These are phyloP conservation scores for Salvia splendens DNA, from an alignment of 257 asterid genomes.

Conservation along the genomic window DNA sequence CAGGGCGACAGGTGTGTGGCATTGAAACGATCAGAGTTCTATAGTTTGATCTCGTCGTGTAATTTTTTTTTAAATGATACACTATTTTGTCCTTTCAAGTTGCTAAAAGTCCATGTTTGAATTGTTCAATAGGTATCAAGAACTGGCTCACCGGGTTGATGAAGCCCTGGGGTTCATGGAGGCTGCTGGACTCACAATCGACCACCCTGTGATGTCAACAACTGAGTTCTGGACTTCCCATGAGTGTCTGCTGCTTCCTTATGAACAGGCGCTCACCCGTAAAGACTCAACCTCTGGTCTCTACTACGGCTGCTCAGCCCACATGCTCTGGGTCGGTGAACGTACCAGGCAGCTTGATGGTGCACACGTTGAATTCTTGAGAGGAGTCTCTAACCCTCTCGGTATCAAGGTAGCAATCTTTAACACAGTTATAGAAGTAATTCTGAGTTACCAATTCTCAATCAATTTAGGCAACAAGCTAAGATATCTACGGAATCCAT, in stretches of 20 bases:
- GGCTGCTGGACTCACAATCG: conserved; percentile 77
- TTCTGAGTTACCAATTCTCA: not conserved
- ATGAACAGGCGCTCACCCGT: conserved; percentile 82
- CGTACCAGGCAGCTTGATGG: conserved; percentile 84
- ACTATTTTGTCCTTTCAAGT: not conserved
- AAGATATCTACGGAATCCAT: conserved; percentile 1
- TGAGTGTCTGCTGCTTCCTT: conserved; percentile 75
- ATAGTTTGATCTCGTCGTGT: not conserved
- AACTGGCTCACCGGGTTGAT: conserved; percentile 84
- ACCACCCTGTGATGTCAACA: conserved; percentile 78
- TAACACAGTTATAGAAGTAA: not conserved
- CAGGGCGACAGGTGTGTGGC: conserved; percentile 78
- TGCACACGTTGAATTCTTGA: conserved; percentile 73
- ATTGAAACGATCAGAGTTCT: not conserved
- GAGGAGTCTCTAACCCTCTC: conserved; percentile 81
- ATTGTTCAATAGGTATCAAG: conserved; percentile 61
- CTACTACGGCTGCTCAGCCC: conserved; percentile 82
- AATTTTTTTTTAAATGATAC: not conserved
- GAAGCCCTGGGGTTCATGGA: conserved; percentile 90
- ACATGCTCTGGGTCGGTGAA: conserved; percentile 89
- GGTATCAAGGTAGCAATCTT: conserved; percentile 68
- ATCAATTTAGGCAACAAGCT: not conserved
- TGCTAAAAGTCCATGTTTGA: conserved; percentile 13
- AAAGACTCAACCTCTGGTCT: conserved; percentile 79
- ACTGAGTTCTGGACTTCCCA: conserved; percentile 92